Conservation (phyloP, 306 rosid genomes). For the Casuarina equisetifolia region DNA sequence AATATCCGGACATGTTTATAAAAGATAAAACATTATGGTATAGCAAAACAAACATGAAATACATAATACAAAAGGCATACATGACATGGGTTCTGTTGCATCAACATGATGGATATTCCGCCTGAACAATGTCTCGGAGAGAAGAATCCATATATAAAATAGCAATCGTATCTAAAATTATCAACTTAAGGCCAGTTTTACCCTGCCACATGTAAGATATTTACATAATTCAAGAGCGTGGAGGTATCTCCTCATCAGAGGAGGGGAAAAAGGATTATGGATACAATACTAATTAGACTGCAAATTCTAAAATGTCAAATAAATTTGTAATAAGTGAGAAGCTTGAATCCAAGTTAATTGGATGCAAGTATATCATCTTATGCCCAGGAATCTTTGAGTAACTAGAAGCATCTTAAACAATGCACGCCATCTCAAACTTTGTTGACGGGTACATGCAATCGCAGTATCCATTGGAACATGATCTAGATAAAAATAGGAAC, state of each 20-base stretch:
- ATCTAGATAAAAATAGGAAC: neutral
- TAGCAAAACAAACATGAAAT: neutral
- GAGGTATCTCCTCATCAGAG: neutral
- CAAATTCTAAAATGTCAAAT: neutral
- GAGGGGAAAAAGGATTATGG: neutral
- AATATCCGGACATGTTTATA: neutral
- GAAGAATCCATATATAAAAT: too few species aligned
- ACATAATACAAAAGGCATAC: slow-evolving; percentile 39
- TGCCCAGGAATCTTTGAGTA: neutral
- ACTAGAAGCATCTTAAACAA: neutral
- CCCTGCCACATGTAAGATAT: too few species aligned
- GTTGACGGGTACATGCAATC: too few species aligned
- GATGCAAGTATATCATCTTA: neutral
- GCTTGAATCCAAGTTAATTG: neutral
- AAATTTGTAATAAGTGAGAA: neutral
- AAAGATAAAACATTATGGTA: neutral
- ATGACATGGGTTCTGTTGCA: slow-evolving; percentile 66
- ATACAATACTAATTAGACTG: slow-evolving; percentile 2
- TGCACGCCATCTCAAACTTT: too few species aligned
- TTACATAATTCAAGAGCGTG: slow-evolving; percentile 21
- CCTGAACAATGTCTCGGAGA: slow-evolving; percentile 60
- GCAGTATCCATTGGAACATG: neutral
- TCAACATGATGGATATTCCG: slow-evolving; percentile 74
- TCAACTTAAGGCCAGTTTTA: too few species aligned
- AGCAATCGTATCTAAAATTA: slow-evolving; percentile 28